These are phyloP conservation scores for Metschnikowia drakensbergensis DNA, from an alignment of 805 yeast species.

Conservation along the genomic window DNA sequence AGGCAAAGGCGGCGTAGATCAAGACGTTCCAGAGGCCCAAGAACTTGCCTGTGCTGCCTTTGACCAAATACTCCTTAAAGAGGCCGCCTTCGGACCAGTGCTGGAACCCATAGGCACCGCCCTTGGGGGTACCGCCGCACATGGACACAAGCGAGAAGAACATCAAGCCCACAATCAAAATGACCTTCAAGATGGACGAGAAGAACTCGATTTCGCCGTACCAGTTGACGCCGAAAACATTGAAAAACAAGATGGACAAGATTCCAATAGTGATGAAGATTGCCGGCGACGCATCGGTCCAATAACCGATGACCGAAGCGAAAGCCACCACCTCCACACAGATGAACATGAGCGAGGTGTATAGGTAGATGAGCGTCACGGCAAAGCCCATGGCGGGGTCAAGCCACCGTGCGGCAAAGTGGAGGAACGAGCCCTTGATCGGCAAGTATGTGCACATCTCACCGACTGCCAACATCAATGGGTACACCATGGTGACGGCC, in stretches of 20 bases:
- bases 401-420: constrained; percentile 33
- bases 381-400: constrained; percentile 38
- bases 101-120: constrained; percentile 33
- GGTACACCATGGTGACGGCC: constrained; percentile 31
- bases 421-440: constrained; percentile 33
- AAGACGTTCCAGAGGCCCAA: constrained; percentile 61
- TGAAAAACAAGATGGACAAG: constrained; percentile 27
- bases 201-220: constrained; percentile 21
- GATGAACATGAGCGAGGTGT: constrained; percentile 32
- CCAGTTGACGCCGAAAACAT: constrained; percentile 24
- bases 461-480: constrained; percentile 35
- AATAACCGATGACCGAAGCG: constrained; percentile 27
- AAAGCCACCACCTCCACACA: constrained; percentile 33
- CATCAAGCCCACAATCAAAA: constrained; percentile 36
- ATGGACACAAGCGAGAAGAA: constrained; percentile 34
- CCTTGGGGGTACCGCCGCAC: constrained; percentile 38
- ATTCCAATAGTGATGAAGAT: constrained; percentile 29
- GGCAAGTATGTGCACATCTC: constrained; percentile 38
- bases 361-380: constrained; percentile 30
- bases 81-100: constrained; percentile 36
- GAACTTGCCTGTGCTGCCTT: constrained; percentile 59
- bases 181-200: constrained; percentile 20
- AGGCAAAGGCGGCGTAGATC: constrained; percentile 63
- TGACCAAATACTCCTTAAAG: constrained; percentile 24
- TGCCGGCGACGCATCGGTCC: constrained; percentile 33